Base-by-base conservation (phyloP, 805 yeast genomes). In the Metschnikowia reukaufii region DNA sequence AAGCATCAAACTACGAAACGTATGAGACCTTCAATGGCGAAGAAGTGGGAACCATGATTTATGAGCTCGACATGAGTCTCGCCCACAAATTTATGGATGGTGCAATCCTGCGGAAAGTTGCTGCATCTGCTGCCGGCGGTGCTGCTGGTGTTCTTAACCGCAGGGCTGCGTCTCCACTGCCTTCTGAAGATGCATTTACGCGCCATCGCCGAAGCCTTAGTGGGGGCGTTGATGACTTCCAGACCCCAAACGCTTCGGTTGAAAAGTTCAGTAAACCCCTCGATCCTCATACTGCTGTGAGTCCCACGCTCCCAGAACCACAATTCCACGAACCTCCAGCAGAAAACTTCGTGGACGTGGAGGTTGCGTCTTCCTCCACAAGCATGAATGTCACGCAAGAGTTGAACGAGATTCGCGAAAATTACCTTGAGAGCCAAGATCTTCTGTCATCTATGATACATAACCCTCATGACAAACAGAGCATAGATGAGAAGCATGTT, bases 51-150 rank as follows among this genome's bases (percentile, higher is more conserved):
- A 82, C 82, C 33, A 74, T 78, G 67, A 73, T 86, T 16, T 86
- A 77, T 57, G 79, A 82, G 30, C 74, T 88, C 45, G 92, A 88
- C 54, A 67, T 76, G 17, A 67, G 73, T 20, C 68, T 62, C 55
- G 66, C 64, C n/a, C 73, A 67, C 37, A 52, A 61, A 20, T 67
- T 62, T 41, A 63, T 68, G 54, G 43, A 39, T 13, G 51, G 50
- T 8, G 44, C 43, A 18, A 18, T 41, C 17, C 55, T 50, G 15
- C 38, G 27, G 21, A 52, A 49, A 29, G 31, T 58, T 20, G 59
- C 58, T 13, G 60, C 59, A 18, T 51, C 57, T 6, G 59, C 63
- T 19, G 60, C 41, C 13, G 51, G 58, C 13, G 56, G 51, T 7
- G 59, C 60, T 15, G 59, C 50, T 8, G 58, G 52, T 8, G 56